phyloP scores from a whole-genome alignment of 1,284 basidiomycete species.

The Clitocybe nebularis region DNA sequence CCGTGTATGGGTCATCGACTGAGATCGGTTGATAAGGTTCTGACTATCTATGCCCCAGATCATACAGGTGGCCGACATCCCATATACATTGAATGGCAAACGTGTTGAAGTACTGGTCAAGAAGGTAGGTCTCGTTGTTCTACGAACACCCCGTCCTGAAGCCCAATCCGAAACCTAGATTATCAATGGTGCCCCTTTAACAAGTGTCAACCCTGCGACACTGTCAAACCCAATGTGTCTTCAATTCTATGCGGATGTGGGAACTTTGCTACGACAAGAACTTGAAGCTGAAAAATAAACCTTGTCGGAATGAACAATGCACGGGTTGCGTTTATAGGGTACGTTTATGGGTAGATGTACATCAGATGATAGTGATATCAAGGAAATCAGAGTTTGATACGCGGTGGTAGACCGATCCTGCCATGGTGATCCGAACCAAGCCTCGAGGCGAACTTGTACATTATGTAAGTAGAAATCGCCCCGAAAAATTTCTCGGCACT shows the following conservation, averaged over 20 bases:
- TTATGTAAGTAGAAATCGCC: too few relatives aligned
- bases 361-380: too few relatives aligned
- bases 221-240: slow-evolving; percentile 76
- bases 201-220: slow-evolving; percentile 73
- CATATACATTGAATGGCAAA: slow-evolving; percentile 86
- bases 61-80: slow-evolving; percentile 68
- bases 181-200: slow-evolving; percentile 75
- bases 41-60: slow-evolving; percentile 39
- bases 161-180: slow-evolving; percentile 41
- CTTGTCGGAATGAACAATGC: slow-evolving; percentile 6
- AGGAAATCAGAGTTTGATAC: too few relatives aligned
- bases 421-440: too few relatives aligned
- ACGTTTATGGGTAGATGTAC: too few relatives aligned
- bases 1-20: slow-evolving; percentile 48
- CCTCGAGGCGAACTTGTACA: too few relatives aligned
- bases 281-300: slow-evolving; percentile 14
- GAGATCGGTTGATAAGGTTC: too few relatives aligned
- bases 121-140: slow-evolving; percentile 46
- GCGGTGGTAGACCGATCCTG: too few relatives aligned
- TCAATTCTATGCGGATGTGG: slow-evolving; percentile 57
- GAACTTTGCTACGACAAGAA: slow-evolving; percentile 45
- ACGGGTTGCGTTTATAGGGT: slow-evolving; percentile 4
- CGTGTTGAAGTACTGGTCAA: slow-evolving; percentile 82
- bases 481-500: too few relatives aligned
- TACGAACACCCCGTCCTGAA: slow-evolving; percentile 17